Evolutionary conservation across 1,139 yeast species (phyloP).

Genomic region (Hemisphaericaspora xylanilytica): DNA sequence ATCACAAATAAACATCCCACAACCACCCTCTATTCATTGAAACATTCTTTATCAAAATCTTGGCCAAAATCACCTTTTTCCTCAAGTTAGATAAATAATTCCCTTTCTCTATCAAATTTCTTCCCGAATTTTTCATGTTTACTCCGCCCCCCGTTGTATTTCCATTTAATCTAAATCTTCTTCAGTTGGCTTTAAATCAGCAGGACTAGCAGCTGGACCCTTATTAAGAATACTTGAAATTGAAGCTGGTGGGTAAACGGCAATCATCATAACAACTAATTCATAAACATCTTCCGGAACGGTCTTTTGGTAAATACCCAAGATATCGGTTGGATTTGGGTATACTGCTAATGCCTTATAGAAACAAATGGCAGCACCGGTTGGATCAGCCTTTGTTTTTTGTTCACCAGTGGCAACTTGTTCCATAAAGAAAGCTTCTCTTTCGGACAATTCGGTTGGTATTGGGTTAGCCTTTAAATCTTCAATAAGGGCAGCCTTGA

Average conservation of each 20-base stretch:
- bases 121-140: not conserved
- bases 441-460: constrained; percentile 68
- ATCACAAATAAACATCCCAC: not conserved
- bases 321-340: constrained; percentile 90
- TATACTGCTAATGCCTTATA: constrained; percentile 93
- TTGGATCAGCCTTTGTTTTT: constrained; percentile 54
- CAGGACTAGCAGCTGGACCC: constrained; percentile 17
- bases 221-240: constrained; percentile 66
- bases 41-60: no score
- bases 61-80: no score
- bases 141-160: not conserved
- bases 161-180: constrained; percentile 38
- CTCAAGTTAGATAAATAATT: no score
- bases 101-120: not conserved
- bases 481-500: constrained; percentile 59
- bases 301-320: constrained; percentile 85
- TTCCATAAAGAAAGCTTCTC: constrained; percentile 74
- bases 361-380: constrained; percentile 84
- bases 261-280: constrained; percentile 81
- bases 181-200: constrained; percentile 29
- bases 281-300: constrained; percentile 82
- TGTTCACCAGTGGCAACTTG: constrained; percentile 86
- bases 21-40: no score
- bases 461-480: constrained; percentile 71
- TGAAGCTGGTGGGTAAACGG: constrained; percentile 82